Conservation (phyloP, 441 rosid species). For the Flueggea neowawraea region DNA sequence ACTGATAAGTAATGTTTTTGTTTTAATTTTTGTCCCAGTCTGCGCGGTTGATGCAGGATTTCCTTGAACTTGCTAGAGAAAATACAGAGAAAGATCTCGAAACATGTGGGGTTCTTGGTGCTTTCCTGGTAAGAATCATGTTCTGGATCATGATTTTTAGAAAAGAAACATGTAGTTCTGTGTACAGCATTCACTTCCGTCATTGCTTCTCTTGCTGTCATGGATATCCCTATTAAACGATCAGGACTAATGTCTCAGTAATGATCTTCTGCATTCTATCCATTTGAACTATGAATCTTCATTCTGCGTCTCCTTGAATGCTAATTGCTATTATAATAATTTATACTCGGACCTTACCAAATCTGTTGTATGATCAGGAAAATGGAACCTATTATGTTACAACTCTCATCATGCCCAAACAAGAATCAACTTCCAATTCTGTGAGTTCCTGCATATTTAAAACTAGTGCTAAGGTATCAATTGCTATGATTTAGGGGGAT, state of each 20-base stretch:
- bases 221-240: too few relatives aligned
- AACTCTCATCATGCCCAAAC: slow-evolving; percentile 90
- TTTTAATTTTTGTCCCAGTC: slow-evolving; percentile 38
- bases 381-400: slow-evolving; percentile 68
- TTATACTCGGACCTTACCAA: too few relatives aligned
- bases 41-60: slow-evolving; percentile 69
- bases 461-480: slow-evolving; percentile 13
- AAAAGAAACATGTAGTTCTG: background rate
- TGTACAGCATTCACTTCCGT: too few relatives aligned
- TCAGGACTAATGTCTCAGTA: too few relatives aligned
- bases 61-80: slow-evolving; percentile 77
- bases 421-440: slow-evolving; percentile 78
- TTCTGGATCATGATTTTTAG: background rate
- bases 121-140: slow-evolving; percentile 57
- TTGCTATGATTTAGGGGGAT: slow-evolving; percentile 11
- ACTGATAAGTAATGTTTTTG: slow-evolving; percentile 7
- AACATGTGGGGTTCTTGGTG: slow-evolving; percentile 87
- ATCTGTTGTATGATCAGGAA: slow-evolving; percentile 40
- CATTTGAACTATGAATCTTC: too few relatives aligned
- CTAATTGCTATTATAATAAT: background rate
- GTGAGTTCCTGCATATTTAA: slow-evolving; percentile 39
- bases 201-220: too few relatives aligned
- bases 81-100: slow-evolving; percentile 88
- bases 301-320: too few relatives aligned
- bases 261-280: too few relatives aligned